Percentiles rank a stretch among this genome's conserved stretches.
Conservation (phyloP, 371 early-diverging fungal genomes). For the Rhizopus sp. region DNA sequence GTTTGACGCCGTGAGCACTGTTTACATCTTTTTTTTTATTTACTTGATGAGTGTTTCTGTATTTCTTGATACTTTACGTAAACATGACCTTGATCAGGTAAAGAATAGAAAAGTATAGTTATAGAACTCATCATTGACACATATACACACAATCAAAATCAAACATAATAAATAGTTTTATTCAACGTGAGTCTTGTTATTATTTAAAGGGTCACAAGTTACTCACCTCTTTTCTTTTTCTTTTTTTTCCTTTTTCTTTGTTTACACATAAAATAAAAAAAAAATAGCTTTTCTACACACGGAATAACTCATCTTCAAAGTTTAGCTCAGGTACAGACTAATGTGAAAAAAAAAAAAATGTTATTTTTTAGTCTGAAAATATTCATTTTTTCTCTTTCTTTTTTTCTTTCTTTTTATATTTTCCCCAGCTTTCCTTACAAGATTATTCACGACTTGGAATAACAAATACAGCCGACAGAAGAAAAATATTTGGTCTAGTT, state of each 20-base stretch:
- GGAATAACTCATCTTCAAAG: slow-evolving; percentile 65
- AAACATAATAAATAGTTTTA: not conserved
- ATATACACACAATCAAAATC: not conserved
- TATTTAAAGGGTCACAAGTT: not conserved
- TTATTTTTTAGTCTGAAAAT: not conserved
- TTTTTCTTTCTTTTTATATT: not conserved
- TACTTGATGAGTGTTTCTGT: slow-evolving; percentile 20
- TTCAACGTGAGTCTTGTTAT: not conserved
- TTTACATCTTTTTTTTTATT: too few relatives aligned
- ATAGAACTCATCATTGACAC: too few relatives aligned
- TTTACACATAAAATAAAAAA: slow-evolving; percentile 1
- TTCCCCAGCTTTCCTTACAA: slow-evolving; percentile 73
- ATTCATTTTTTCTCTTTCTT: not conserved
- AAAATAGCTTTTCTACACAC: slow-evolving; percentile 53
- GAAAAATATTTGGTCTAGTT: slow-evolving; percentile 71
- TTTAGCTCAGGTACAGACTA: slow-evolving; percentile 51
- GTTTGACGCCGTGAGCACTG: too few relatives aligned
- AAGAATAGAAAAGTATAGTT: not conserved
- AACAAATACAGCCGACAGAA: slow-evolving; percentile 73
- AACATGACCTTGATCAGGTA: slow-evolving; percentile 38
- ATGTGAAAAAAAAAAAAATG: slow-evolving; percentile 1
- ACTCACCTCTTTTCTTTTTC: slow-evolving; percentile 1
- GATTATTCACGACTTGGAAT: slow-evolving; percentile 79
- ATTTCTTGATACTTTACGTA: slow-evolving; percentile 28
- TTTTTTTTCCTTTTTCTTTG: not conserved